These are phyloP conservation scores for Stipa capillata DNA, from an alignment of 176 grass and related monocot species.

Conservation along the genomic window DNA sequence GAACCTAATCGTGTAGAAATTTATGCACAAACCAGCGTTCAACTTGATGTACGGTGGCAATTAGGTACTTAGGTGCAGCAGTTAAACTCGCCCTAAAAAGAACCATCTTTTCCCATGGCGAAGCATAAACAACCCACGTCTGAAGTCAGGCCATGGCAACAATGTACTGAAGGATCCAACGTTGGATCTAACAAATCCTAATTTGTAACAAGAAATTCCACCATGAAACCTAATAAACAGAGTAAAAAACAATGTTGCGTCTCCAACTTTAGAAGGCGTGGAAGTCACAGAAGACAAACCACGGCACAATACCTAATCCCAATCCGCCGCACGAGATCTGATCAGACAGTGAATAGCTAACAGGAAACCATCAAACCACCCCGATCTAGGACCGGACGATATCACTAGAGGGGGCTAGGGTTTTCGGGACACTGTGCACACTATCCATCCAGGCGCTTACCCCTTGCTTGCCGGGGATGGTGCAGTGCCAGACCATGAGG, in stretches of 20 bases:
- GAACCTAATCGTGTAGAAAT: too few relatives aligned
- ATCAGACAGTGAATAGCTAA: background rate
- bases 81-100: background rate
- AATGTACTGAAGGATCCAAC: background rate
- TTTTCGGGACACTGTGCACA: background rate
- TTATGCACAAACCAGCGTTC: background rate
- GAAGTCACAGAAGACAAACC: too few relatives aligned
- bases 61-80: too few relatives aligned
- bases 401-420: background rate
- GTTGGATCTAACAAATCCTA: background rate
- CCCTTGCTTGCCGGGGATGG: constrained; percentile 93
- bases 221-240: too few relatives aligned
- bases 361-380: background rate
- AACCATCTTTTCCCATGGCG: background rate
- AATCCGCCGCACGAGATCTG: background rate
- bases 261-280: too few relatives aligned
- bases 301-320: background rate
- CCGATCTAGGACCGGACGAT: background rate
- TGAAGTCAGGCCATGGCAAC: background rate
- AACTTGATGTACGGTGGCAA: background rate
- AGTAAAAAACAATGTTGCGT: too few relatives aligned
- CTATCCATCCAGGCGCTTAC: too few relatives aligned
- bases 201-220: background rate
- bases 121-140: background rate
- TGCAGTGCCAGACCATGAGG: constrained; percentile 90